Evolutionary conservation across 208 protist genomes (phyloP).

Genomic region (Wallacemonas sp.): DNA sequence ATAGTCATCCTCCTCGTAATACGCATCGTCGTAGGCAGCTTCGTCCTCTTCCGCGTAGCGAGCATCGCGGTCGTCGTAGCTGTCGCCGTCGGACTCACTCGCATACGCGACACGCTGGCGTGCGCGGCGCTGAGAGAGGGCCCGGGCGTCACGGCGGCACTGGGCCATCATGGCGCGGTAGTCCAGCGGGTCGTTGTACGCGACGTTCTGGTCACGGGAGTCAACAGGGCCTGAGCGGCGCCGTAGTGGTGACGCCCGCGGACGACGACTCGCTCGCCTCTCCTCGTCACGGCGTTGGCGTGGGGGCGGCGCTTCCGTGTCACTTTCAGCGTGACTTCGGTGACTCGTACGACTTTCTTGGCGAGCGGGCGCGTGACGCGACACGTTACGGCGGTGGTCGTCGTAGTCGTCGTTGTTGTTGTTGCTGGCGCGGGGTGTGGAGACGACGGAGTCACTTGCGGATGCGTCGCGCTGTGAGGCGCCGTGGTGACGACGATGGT

Average conservation of each 20-base stretch:
- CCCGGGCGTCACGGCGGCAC: slow-evolving; percentile 10
- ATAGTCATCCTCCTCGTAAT: not conserved
- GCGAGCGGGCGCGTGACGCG: no score
- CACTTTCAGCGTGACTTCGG: no score
- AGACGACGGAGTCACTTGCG: not conserved
- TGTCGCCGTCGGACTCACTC: not conserved
- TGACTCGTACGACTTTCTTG: no score
- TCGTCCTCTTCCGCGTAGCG: not conserved
- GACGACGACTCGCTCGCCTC: not conserved
- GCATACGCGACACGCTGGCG: not conserved
- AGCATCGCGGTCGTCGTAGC: not conserved
- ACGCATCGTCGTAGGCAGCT: not conserved
- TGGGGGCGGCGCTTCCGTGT: no score
- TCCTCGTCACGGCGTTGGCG: no score
- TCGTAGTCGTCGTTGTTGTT: no score
- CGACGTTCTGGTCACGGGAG: not conserved
- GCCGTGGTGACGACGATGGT: not conserved
- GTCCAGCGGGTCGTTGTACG: slow-evolving; percentile 3
- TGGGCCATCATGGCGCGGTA: slow-evolving; percentile 14
- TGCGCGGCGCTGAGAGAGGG: not conserved
- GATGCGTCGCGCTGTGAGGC: not conserved
- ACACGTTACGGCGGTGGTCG: no score
- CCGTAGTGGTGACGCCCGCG: not conserved
- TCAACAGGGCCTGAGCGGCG: no score
- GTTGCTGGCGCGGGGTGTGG: no score